A percentile compares a stretch with the other conserved stretches of the same genome.
These are phyloP conservation scores for Plasmodium billcollinsi DNA, from an alignment of 169 alveolate genomes.

Conservation along the genomic window DNA sequence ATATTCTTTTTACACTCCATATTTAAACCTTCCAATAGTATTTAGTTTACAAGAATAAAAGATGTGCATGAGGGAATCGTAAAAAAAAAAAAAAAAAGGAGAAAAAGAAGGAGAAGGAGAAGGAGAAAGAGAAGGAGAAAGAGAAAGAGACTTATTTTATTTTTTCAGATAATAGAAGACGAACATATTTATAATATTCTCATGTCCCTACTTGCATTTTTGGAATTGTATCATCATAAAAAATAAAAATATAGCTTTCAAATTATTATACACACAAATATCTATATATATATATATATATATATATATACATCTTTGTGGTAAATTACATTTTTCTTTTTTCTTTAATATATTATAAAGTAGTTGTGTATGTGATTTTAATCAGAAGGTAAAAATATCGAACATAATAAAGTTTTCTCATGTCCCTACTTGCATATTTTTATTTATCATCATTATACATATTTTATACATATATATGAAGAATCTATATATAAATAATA, in stretches of 20 bases:
- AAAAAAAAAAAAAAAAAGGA: not conserved
- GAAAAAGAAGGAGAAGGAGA: not conserved
- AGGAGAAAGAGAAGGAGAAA: too few relatives aligned
- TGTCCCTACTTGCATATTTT: not conserved
- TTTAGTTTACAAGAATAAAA: too few relatives aligned
- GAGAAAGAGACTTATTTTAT: conserved; percentile 27
- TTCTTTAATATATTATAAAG: not conserved
- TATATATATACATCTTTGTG: not conserved
- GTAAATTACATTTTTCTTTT: not conserved
- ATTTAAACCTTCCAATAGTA: too few relatives aligned
- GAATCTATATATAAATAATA: not conserved
- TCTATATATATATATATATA: not conserved
- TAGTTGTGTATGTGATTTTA: too few relatives aligned
- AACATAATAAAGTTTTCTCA: too few relatives aligned
- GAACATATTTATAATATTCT: conserved; percentile 72
- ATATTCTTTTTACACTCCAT: too few relatives aligned
- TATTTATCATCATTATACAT: not conserved
- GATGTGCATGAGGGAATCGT: too few relatives aligned
- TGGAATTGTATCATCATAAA: conserved; percentile 65
- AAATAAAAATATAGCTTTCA: conserved; percentile 57
- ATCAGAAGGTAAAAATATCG: too few relatives aligned
- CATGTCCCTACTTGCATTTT: conserved; percentile 78
- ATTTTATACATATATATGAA: not conserved
- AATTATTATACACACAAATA: not conserved
- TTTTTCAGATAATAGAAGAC: conserved; percentile 63